Evolutionary conservation across 192 early-diverging fungal genomes (phyloP).

Genomic region (Spizellomyces punctatus): DNA sequence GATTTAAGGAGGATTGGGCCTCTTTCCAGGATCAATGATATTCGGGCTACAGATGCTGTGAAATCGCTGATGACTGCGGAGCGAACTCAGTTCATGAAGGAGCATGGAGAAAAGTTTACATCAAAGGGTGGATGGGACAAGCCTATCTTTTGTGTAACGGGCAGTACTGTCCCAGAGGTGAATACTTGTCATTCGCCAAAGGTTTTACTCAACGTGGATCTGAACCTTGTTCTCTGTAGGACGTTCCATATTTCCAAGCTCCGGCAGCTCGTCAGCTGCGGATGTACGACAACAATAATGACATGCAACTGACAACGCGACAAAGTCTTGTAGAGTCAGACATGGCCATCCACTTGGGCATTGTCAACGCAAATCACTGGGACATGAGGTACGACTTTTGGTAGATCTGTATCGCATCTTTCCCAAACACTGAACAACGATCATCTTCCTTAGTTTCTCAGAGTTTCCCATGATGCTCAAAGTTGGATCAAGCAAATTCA

Average conservation of each 20-base stretch:
- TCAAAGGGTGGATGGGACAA: background rate
- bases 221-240: background rate
- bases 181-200: background rate
- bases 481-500: background rate
- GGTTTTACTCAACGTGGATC: background rate
- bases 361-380: constrained; percentile 13
- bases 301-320: constrained; percentile 8
- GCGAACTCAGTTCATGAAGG: background rate
- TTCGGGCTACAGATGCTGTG: background rate
- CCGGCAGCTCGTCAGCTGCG: background rate
- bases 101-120: background rate
- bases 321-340: background rate
- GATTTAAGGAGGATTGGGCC: background rate
- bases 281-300: background rate
- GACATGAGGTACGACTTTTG: background rate
- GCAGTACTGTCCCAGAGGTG: background rate
- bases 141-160: constrained; percentile 7
- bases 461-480: background rate
- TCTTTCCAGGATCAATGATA: background rate
- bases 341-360: background rate
- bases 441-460: background rate
- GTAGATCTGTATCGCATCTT: too few species aligned
- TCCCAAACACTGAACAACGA: too few species aligned
- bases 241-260: constrained; percentile 10
- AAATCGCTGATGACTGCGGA: background rate